A percentile compares a stretch with the other conserved stretches of the same genome.
These are phyloP conservation scores for Vicia faba DNA, from an alignment of 306 rosid species.

Conservation along the genomic window DNA sequence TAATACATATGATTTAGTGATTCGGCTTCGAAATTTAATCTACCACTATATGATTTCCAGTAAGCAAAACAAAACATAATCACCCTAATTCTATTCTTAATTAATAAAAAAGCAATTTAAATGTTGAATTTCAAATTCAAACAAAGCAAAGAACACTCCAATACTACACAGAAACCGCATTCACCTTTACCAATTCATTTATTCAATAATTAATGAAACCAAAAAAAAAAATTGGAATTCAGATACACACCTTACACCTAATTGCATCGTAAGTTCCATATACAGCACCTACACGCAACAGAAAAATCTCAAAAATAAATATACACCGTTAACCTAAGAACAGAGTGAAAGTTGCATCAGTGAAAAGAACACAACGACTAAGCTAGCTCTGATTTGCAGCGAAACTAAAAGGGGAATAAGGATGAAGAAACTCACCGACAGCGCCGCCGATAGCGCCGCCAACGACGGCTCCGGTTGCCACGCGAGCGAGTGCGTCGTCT, in stretches of 20 bases:
- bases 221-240: not conserved
- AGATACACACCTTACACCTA: conserved; percentile 45
- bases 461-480: conserved; percentile 55
- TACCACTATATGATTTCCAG: not conserved
- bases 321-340: conserved; percentile 28
- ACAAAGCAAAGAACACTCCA: not conserved
- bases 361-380: conserved; percentile 14
- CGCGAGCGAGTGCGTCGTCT: conserved; percentile 51
- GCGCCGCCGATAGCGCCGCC: conserved; percentile 65
- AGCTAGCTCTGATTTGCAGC: not conserved
- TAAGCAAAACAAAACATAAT: conserved; percentile 17
- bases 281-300: conserved; percentile 46
- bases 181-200: conserved; percentile 23
- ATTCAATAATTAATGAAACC: conserved; percentile 20
- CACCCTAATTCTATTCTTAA: not conserved
- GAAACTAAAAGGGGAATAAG: not conserved
- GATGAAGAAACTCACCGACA: conserved; percentile 42
- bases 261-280: conserved; percentile 59
- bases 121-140: not conserved
- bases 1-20: conserved; percentile 6
- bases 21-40: conserved; percentile 13
- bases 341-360: not conserved
- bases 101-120: not conserved
- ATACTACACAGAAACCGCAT: conserved; percentile 1
- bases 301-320: not conserved